Percentiles rank a stretch among this genome's conserved stretches.
Evolutionary conservation across 768 basidiomycete genomes (phyloP).

Genomic region (Mycena maculata): DNA sequence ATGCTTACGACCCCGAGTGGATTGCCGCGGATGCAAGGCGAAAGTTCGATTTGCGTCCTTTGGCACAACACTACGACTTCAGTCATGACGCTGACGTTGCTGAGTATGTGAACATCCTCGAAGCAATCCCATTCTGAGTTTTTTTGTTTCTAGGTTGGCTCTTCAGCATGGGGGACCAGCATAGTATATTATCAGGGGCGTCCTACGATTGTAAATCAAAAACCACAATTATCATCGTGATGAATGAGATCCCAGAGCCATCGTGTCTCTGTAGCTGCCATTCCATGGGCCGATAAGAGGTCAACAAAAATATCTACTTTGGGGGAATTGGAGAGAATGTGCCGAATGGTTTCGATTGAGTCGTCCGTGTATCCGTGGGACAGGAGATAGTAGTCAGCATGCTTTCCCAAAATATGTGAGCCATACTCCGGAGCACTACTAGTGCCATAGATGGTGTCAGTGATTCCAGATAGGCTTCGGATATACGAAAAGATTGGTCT

Average conservation of each 20-base stretch:
- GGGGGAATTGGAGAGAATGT: not conserved
- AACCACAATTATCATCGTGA: conserved; percentile 12
- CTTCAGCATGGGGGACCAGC: not conserved
- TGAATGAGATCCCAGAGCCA: conserved; percentile 21
- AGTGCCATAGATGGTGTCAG: conserved; percentile 6
- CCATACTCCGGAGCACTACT: not conserved
- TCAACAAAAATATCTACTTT: conserved; percentile 4
- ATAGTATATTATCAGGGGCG: not conserved
- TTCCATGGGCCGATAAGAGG: not conserved
- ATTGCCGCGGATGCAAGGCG: not conserved
- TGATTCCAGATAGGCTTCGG: conserved; percentile 1
- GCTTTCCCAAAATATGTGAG: not conserved
- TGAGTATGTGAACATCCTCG: conserved; percentile 18
- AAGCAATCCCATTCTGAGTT: not conserved
- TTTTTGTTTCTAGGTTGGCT: conserved; percentile 6
- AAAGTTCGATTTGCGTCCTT: conserved; percentile 6
- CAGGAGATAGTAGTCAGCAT: conserved; percentile 12
- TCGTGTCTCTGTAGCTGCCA: conserved; percentile 6
- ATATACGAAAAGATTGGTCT: conserved; percentile 8
- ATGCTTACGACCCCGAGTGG: conserved; percentile 34
- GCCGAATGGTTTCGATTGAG: not conserved
- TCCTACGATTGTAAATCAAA: not conserved
- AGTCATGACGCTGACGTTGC: conserved; percentile 24
- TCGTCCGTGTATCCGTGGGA: conserved; percentile 6
- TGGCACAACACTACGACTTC: conserved; percentile 30